phyloP scores from a whole-genome alignment of 169 alveolate species.

The Plasmodium ovale region DNA sequence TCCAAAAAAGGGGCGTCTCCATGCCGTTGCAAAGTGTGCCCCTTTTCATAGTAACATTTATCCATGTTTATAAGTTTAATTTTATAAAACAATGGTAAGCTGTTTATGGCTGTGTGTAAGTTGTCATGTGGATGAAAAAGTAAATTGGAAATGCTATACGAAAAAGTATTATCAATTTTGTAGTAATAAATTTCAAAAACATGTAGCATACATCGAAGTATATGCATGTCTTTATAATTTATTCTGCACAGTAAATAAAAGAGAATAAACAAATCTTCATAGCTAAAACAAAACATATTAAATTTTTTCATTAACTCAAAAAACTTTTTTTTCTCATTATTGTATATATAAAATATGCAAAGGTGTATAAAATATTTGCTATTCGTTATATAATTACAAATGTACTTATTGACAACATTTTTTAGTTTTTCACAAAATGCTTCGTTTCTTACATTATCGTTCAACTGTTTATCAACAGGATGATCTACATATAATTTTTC shows the following conservation, averaged over 20 bases:
- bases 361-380: conserved; percentile 46
- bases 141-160: conserved; percentile 36
- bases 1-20: not conserved
- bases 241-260: conserved; percentile 59
- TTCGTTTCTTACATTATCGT: conserved; percentile 1
- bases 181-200: conserved; percentile 55
- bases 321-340: conserved; percentile 57
- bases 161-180: conserved; percentile 33
- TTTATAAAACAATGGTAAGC: conserved; percentile 43
- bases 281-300: conserved; percentile 33
- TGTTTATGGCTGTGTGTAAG: conserved; percentile 52
- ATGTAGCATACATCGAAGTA: conserved; percentile 16
- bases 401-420: conserved; percentile 14
- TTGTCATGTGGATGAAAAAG: conserved; percentile 38
- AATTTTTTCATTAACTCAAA: conserved; percentile 23
- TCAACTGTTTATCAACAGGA: not conserved
- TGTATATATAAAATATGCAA: conserved; percentile 52
- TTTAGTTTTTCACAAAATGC: conserved; percentile 10
- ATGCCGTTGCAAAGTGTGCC: not conserved
- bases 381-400: conserved; percentile 29
- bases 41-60: not conserved
- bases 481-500: not conserved
- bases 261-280: conserved; percentile 63
- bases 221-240: conserved; percentile 14
- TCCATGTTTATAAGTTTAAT: conserved; percentile 30